Evolutionary conservation across 78 protist species (phyloP).

Genomic region (Andalucia godoyi): DNA sequence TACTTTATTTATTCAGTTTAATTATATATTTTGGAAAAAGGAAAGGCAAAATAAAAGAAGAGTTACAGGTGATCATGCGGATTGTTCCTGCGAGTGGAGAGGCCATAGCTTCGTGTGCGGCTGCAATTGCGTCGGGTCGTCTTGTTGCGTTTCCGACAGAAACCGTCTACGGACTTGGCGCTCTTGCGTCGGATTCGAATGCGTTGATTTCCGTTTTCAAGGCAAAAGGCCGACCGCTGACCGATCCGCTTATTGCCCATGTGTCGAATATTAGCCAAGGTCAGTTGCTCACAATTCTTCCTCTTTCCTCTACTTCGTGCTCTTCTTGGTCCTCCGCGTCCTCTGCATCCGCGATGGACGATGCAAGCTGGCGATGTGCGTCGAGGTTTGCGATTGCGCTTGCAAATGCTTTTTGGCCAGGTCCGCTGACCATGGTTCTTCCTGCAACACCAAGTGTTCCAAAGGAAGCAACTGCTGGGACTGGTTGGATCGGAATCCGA

Average conservation of each 20-base stretch:
- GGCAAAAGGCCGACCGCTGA: constrained; percentile 69
- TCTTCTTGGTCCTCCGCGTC: background rate
- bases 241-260: constrained; percentile 84
- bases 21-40: too few species aligned
- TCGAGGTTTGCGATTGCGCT: background rate
- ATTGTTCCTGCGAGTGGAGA: too few species aligned
- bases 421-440: constrained; percentile 73
- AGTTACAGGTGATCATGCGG: too few species aligned
- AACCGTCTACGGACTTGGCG: constrained; percentile 90
- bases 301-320: background rate
- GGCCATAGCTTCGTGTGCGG: too few species aligned
- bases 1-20: too few species aligned
- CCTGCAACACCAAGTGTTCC: constrained; percentile 24
- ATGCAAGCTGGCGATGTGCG: background rate
- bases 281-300: background rate
- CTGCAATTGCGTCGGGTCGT: too few species aligned
- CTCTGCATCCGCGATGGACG: background rate
- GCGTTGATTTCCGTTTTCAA: constrained; percentile 60
- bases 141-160: constrained; percentile 85
- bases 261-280: constrained; percentile 12
- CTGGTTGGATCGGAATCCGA: constrained; percentile 74
- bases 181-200: constrained; percentile 61
- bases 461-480: constrained; percentile 44
- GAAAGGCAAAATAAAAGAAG: too few species aligned
- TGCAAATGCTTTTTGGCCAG: constrained; percentile 66